Evolutionary conservation across 805 yeast species (phyloP).

Genomic region (Geotrichum ghanense): DNA sequence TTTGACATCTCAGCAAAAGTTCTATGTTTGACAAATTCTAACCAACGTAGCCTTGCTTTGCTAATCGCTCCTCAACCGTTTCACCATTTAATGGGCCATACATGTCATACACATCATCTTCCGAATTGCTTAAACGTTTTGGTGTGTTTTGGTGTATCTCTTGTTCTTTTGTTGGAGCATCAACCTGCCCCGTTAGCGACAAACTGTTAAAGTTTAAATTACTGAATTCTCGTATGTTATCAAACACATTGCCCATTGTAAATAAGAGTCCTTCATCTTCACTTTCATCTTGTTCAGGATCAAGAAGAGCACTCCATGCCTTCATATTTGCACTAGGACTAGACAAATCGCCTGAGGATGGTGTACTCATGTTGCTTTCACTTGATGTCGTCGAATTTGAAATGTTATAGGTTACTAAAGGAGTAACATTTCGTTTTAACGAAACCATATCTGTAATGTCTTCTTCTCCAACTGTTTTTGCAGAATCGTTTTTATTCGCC

Average conservation of each 20-base stretch:
- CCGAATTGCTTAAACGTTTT: no score
- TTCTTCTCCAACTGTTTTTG: neutral
- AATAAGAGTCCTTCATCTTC: constrained; percentile 16
- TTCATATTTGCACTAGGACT: constrained; percentile 4
- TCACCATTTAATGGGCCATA: constrained; percentile 5
- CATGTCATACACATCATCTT: neutral
- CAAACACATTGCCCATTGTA: constrained; percentile 13
- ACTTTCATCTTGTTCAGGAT: constrained; percentile 9
- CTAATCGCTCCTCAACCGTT: constrained; percentile 6
- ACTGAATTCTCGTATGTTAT: constrained; percentile 13
- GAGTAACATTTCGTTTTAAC: no score
- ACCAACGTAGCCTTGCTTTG: neutral
- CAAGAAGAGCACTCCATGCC: constrained; percentile 16
- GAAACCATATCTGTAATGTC: no score
- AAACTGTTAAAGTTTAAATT: neutral
- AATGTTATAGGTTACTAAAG: no score
- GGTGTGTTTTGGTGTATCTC: neutral
- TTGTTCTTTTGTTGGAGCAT: neutral
- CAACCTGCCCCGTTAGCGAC: neutral
- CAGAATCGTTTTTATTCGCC: no score
- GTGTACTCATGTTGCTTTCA: no score
- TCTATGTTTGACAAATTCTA: neutral
- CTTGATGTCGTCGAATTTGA: no score
- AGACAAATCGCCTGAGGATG: neutral
- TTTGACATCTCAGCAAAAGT: no score